Conservation (phyloP, 176 grass and related monocot species). For the Rhynchospora breviuscula region DNA sequence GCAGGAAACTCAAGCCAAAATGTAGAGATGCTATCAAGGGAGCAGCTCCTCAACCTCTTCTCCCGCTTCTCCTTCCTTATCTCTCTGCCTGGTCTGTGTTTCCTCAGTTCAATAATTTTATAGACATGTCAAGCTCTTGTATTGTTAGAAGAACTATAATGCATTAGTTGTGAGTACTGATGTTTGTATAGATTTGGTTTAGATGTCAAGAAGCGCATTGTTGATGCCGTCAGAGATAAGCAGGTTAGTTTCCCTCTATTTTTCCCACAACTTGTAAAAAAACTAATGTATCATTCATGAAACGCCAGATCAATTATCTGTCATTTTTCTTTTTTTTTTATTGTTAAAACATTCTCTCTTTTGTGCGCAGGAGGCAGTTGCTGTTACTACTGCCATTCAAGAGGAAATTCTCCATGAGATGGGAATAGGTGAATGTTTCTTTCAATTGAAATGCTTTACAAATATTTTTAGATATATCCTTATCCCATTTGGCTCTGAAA, state of each 20-base stretch:
- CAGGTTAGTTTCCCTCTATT: constrained; percentile 22
- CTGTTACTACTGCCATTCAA: constrained; percentile 67
- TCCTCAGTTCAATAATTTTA: neutral
- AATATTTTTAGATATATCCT: neutral
- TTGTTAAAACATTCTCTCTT: neutral
- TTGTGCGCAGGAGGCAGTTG: constrained; percentile 55
- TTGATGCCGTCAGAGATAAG: constrained; percentile 65
- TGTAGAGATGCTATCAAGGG: constrained; percentile 48
- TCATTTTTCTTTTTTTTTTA: neutral
- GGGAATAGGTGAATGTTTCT: constrained; percentile 47
- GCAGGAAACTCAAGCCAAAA: constrained; percentile 15
- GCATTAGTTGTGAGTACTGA: neutral
- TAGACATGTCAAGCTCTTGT: neutral
- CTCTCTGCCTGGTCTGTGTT: constrained; percentile 47
- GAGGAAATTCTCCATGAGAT: constrained; percentile 73
- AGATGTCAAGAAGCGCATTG: constrained; percentile 66
- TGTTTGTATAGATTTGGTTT: neutral
- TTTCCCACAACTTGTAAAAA: neutral
- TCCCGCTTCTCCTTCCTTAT: constrained; percentile 54
- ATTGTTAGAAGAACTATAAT: neutral
- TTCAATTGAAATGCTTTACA: neutral
- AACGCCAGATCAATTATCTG: neutral
- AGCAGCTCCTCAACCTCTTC: constrained; percentile 64
- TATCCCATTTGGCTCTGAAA: neutral
- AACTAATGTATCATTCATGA: neutral